These are phyloP conservation scores for Erythrophleum fordii DNA, from an alignment of 306 rosid species.

Conservation along the genomic window DNA sequence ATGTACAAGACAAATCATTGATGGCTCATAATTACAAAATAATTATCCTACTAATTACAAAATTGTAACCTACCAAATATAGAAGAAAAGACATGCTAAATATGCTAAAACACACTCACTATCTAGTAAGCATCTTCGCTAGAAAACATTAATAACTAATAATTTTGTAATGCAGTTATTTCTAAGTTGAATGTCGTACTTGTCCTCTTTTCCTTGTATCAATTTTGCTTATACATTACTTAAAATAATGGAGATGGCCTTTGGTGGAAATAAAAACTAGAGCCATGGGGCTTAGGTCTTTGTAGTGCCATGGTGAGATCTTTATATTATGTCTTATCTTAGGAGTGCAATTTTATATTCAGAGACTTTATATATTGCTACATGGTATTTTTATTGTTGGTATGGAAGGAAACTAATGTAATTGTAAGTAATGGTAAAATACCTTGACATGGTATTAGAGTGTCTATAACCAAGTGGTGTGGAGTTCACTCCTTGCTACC, in stretches of 20 bases:
- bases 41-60: too few relatives aligned
- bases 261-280: constrained; percentile 2
- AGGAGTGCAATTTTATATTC: background rate
- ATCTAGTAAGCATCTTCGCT: too few relatives aligned
- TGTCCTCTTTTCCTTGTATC: background rate
- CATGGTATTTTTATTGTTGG: background rate
- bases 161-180: background rate
- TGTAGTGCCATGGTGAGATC: background rate
- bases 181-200: constrained; percentile 5
- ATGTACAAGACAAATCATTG: too few relatives aligned
- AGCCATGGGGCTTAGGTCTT: background rate
- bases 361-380: background rate
- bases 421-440: background rate
- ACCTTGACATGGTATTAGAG: background rate
- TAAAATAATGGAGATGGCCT: background rate
- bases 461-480: background rate
- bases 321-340: background rate
- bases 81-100: too few relatives aligned
- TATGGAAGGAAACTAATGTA: background rate
- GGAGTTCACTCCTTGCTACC: background rate
- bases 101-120: too few relatives aligned
- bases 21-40: too few relatives aligned
- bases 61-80: too few relatives aligned
- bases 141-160: too few relatives aligned
- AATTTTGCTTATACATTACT: background rate